Conservation (phyloP, 768 basidiomycete genomes). For the Boletellus ananas region DNA sequence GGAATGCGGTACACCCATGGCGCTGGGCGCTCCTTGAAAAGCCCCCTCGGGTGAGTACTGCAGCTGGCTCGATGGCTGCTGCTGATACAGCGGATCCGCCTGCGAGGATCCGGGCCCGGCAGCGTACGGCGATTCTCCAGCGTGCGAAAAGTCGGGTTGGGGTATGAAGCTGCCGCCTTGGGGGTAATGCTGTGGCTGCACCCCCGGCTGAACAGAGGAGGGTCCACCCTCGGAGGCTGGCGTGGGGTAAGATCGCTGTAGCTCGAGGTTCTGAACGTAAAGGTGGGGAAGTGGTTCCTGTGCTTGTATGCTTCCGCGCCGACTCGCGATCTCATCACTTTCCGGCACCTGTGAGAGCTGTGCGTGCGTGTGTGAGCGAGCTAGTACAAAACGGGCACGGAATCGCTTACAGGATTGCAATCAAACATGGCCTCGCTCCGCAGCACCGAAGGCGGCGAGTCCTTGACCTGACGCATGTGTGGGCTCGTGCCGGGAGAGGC, state of each 20-base stretch:
- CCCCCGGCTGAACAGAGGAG: conserved; percentile 14
- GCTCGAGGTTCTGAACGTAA: conserved; percentile 19
- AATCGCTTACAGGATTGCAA: conserved; percentile 21
- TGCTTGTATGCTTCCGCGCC: conserved; percentile 26
- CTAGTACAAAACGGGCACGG: neutral
- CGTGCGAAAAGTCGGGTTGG: conserved; percentile 7
- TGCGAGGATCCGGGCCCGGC: conserved; percentile 11
- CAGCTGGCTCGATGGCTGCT: conserved; percentile 5
- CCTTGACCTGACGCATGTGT: conserved; percentile 23
- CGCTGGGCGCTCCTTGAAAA: conserved; percentile 11
- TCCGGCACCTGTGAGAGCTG: conserved; percentile 24
- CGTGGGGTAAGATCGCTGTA: conserved; percentile 14
- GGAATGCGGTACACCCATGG: conserved; percentile 13
- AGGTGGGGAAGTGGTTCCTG: conserved; percentile 22
- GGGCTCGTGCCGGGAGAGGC: conserved; percentile 40
- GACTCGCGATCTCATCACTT: conserved; percentile 20
- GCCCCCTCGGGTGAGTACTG: conserved; percentile 20
- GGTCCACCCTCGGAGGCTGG: conserved; percentile 16
- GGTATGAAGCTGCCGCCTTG: conserved; percentile 12
- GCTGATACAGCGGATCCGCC: conserved; percentile 12
- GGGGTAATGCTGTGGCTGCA: conserved; percentile 19
- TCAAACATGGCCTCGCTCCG: conserved; percentile 28
- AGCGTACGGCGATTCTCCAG: conserved; percentile 16
- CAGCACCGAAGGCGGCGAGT: conserved; percentile 18
- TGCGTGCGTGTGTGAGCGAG: conserved; percentile 1